Base-by-base conservation (phyloP, 2,329 filamentous ascomycete species). In the Chaetomiaceae sp. region DNA sequence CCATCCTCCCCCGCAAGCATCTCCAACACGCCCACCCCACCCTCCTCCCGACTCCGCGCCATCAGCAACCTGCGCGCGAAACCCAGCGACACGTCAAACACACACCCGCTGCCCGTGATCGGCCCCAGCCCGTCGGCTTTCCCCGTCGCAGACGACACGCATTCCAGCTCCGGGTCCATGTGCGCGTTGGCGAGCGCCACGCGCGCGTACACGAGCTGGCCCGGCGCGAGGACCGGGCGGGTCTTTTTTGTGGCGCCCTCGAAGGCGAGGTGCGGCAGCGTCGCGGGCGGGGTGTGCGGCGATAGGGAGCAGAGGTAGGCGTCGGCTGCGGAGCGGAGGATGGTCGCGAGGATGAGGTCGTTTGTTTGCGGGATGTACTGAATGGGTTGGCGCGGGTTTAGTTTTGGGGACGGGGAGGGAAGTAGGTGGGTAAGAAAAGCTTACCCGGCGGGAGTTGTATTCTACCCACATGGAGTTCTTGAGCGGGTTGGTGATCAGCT, bases 231-330 rank as follows among this genome's bases (percentile, higher is more conserved):
- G 53, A 87, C 76, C 0, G 93, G 93, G 1, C 90, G 78, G 3
- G 88, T 95, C 70, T 97, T 97, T 66, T 90, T 93, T 36, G 85
- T 88, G 15, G 89, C 93, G 53, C 83, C 82, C 67, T 97, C 91
- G 64, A 98, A 98, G n/a, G 89, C 81, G 17, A 97, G 76, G 56
- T 95, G 86, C 0, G 87, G 88, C 1, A 97, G 80, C 15, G 86
- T 72, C 1, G 86, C 88, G 39, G 66, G 65, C 48, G 77, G 68
- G 4, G 77, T 76, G 61, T 81, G 76, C 45, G 81, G 74, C 22
- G 87, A 84, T 43, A 97, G 74, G 56, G 76, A 74, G 64, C 89
- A 89, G 65, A 86, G 83, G 74, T 87, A 96, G 62, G 79, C 77
- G 58, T 97, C 93, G 47, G 75, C 73, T 41, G 81, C 77, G 45